Evolutionary conservation across 495 filamentous ascomycete species (phyloP).

Genomic region (Lasiosphaeris hirsuta): DNA sequence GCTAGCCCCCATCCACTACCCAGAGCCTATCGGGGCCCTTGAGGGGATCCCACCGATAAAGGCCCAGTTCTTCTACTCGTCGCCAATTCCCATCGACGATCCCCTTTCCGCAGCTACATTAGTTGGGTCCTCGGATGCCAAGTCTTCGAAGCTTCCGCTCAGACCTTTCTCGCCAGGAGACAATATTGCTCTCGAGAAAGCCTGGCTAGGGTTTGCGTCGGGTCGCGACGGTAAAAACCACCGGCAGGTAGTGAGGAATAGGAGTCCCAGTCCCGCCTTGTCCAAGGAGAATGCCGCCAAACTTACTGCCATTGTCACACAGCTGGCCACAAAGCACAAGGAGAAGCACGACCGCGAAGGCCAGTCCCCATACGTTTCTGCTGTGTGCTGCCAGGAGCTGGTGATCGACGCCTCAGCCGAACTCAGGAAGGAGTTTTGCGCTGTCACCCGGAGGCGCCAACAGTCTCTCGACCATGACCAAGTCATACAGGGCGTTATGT

Average conservation of each 20-base stretch:
- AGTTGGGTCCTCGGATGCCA: slow-evolving; percentile 47
- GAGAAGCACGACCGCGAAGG: slow-evolving; percentile 33
- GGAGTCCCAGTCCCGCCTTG: slow-evolving; percentile 28
- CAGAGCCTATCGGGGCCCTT: slow-evolving; percentile 27
- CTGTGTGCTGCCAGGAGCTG: slow-evolving; percentile 42
- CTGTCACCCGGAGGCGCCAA: slow-evolving; percentile 37
- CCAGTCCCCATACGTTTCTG: slow-evolving; percentile 24
- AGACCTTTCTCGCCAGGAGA: slow-evolving; percentile 77
- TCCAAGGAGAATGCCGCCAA: slow-evolving; percentile 38
- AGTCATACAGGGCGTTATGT: slow-evolving; percentile 42
- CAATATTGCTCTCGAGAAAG: slow-evolving; percentile 67
- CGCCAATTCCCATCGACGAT: slow-evolving; percentile 75
- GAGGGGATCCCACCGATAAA: slow-evolving; percentile 52
- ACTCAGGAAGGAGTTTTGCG: slow-evolving; percentile 43
- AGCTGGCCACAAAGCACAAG: slow-evolving; percentile 34
- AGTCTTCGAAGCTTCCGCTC: slow-evolving; percentile 53
- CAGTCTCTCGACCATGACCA: slow-evolving; percentile 36
- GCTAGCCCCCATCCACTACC: slow-evolving; percentile 35
- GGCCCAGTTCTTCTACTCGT: slow-evolving; percentile 80
- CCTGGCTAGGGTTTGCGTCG: slow-evolving; percentile 59
- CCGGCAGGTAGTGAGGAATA: slow-evolving; percentile 28
- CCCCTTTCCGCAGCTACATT: slow-evolving; percentile 67
- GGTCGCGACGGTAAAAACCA: slow-evolving; percentile 44
- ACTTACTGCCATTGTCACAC: slow-evolving; percentile 44
- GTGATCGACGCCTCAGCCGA: slow-evolving; percentile 41